These are phyloP conservation scores for Gloeopeniophorella convolvens DNA, from an alignment of 768 basidiomycete species.

Conservation along the genomic window DNA sequence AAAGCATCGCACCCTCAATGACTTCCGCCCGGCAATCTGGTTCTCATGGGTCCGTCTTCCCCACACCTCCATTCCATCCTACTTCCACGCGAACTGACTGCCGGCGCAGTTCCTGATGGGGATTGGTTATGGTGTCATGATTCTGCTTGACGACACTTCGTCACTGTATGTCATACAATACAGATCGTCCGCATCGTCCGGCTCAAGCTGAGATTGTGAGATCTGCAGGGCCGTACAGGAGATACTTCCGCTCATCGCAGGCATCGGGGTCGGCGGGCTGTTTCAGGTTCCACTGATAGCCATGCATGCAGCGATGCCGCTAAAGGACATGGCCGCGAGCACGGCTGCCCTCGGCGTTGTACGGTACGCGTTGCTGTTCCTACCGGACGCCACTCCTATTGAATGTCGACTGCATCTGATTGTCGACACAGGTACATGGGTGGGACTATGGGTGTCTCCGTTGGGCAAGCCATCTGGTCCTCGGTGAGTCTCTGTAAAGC, in stretches of 20 bases:
- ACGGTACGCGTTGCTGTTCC: no score
- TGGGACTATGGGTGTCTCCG: conserved; percentile 63
- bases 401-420: no score
- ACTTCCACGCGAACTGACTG: no score
- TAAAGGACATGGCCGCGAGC: conserved; percentile 78
- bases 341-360: conserved; percentile 65
- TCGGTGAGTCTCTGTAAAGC: no score
- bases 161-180: conserved; percentile 25
- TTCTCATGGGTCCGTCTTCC: conserved; percentile 45
- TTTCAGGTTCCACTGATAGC: conserved; percentile 66
- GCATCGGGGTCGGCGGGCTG: conserved; percentile 55
- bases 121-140: conserved; percentile 46
- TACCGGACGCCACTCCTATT: no score
- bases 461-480: conserved; percentile 64
- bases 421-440: conserved; percentile 40
- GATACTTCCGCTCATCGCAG: conserved; percentile 56
- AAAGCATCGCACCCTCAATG: conserved; percentile 49
- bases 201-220: not conserved
- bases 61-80: no score
- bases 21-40: conserved; percentile 61
- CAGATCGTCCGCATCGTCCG: no score
- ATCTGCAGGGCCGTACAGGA: conserved; percentile 44
- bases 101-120: no score
- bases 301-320: conserved; percentile 79
- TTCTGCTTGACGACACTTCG: conserved; percentile 52